phyloP scores from a whole-genome alignment of 108 stramenopile species.

The Cyclostephanos tholiformis region DNA sequence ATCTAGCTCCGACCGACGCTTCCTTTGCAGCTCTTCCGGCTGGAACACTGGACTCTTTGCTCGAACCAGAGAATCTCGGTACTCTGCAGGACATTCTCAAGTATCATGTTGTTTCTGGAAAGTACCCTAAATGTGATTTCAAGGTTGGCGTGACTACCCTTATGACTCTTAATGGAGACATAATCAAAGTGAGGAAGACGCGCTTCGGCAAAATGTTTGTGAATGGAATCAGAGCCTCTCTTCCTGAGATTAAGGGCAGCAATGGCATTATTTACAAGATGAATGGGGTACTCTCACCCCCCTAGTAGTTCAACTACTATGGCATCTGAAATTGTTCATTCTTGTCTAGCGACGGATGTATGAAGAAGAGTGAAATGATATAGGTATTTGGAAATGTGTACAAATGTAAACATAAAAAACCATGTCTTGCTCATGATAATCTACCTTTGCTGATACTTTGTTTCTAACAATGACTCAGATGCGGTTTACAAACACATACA shows the following conservation, averaged over 20 bases:
- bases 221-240: background rate
- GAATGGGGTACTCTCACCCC: background rate
- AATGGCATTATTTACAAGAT: background rate
- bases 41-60: background rate
- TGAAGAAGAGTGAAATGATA: too few species aligned
- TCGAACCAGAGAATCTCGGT: background rate
- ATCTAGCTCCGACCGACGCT: conserved; percentile 10
- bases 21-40: conserved; percentile 15
- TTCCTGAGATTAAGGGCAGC: background rate
- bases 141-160: background rate
- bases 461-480: too few species aligned
- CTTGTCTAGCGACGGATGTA: too few species aligned
- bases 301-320: background rate
- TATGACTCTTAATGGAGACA: background rate
- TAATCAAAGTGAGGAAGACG: background rate
- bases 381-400: too few species aligned
- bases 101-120: conserved; percentile 19
- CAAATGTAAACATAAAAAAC: too few species aligned
- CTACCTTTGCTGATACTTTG: too few species aligned
- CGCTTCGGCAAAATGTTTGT: background rate
- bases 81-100: conserved; percentile 12
- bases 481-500: too few species aligned
- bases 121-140: background rate
- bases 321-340: too few species aligned
- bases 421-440: too few species aligned